These are phyloP conservation scores for Parascedosporium putredinis DNA, from an alignment of 2,329 filamentous ascomycete species.

Conservation along the genomic window DNA sequence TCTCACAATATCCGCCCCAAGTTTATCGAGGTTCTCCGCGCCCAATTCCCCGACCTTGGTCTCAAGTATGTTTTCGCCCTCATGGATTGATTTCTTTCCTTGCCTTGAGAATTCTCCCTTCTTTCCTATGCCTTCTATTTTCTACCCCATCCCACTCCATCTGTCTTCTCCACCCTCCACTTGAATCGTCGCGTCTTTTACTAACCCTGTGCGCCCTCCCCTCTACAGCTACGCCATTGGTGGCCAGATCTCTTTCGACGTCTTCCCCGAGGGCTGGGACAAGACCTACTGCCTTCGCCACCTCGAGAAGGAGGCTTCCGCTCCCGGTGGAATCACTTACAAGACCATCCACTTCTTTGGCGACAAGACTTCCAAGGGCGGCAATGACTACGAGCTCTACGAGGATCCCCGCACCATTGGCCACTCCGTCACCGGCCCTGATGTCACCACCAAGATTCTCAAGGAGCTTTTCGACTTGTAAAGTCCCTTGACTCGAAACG, in stretches of 20 bases:
- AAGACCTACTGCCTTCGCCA: conserved; percentile 95
- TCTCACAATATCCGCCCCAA: conserved; percentile 63
- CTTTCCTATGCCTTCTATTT: not conserved
- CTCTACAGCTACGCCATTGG: conserved; percentile 72
- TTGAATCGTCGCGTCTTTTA: too few relatives aligned
- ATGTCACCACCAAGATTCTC: conserved; percentile 70
- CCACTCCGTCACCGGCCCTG: conserved; percentile 70
- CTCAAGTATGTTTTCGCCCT: conserved; percentile 56
- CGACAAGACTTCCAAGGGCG: conserved; percentile 84
- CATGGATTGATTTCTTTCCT: too few relatives aligned
- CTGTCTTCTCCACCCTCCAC: too few relatives aligned
- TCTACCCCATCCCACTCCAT: too few relatives aligned
- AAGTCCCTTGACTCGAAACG: conserved; percentile 11
- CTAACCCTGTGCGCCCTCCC: not conserved
- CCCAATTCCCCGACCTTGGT: conserved; percentile 73
- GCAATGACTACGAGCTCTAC: conserved; percentile 95
- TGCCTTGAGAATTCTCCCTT: not conserved
- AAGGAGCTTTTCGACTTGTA: conserved; percentile 70
- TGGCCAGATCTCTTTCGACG: conserved; percentile 95
- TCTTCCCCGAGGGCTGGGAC: conserved; percentile 96
- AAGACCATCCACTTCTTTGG: conserved; percentile 95
- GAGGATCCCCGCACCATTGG: conserved; percentile 70
- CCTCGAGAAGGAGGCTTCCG: conserved; percentile 67
- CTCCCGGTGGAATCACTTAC: conserved; percentile 63
- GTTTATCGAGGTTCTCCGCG: conserved; percentile 66